Conservation (phyloP, 805 yeast species). For the Cyberlindnera maritima region DNA sequence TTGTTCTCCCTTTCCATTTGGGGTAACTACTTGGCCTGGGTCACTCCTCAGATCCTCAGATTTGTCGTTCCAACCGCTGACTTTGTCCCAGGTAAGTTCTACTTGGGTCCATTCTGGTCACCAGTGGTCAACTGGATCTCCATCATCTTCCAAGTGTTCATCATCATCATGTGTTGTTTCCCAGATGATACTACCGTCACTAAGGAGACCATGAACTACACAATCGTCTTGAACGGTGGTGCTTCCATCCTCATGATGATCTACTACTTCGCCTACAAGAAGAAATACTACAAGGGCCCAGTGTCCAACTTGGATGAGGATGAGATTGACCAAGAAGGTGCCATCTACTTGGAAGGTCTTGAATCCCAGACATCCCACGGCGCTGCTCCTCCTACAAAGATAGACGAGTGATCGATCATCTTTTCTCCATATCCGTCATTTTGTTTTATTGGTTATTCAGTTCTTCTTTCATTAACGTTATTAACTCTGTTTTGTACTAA, state of each 20-base stretch:
- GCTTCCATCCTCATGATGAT: slow-evolving; percentile 53
- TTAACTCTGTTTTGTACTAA: too few species aligned
- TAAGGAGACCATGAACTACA: slow-evolving; percentile 63
- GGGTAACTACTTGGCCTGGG: slow-evolving; percentile 52
- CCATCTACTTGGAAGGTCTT: slow-evolving; percentile 16
- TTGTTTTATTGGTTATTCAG: background rate
- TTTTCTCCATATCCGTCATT: background rate
- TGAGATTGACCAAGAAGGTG: slow-evolving; percentile 22
- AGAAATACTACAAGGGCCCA: slow-evolving; percentile 59
- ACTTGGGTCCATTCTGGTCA: slow-evolving; percentile 50
- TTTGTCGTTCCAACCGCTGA: slow-evolving; percentile 44
- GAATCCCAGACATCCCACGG: slow-evolving; percentile 7
- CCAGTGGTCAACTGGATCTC: slow-evolving; percentile 46
- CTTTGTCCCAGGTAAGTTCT: slow-evolving; percentile 66
- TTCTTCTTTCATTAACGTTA: too few species aligned
- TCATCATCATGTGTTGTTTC: slow-evolving; percentile 58
- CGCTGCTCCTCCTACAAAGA: slow-evolving; percentile 8
- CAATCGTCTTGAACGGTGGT: slow-evolving; percentile 63
- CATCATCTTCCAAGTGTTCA: slow-evolving; percentile 47
- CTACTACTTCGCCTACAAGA: slow-evolving; percentile 52
- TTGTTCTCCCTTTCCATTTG: slow-evolving; percentile 41
- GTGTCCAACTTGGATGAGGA: slow-evolving; percentile 29
- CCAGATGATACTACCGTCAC: slow-evolving; percentile 42
- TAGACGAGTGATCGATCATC: background rate
- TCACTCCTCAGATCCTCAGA: slow-evolving; percentile 36